phyloP scores from a whole-genome alignment of 2,329 filamentous ascomycete species.

The Diaporthe batatas region DNA sequence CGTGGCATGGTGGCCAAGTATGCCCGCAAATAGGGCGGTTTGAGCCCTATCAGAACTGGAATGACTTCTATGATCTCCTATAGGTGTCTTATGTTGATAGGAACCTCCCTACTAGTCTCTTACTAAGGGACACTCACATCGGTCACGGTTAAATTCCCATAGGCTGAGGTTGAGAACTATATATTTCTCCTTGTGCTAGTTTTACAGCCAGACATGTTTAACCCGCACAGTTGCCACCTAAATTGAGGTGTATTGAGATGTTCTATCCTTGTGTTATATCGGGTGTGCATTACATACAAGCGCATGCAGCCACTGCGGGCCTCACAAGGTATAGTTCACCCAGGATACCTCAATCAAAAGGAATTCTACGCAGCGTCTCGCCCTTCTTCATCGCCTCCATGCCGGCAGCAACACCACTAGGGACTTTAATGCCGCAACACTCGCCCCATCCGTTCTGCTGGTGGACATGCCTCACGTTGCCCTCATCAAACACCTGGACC shows the following conservation, averaged over 20 bases:
- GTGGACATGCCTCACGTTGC: conserved; percentile 79
- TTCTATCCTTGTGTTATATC: conserved; percentile 1
- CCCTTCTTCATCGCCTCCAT: conserved; percentile 86
- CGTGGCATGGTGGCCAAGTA: too few species aligned
- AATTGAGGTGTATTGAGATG: background rate
- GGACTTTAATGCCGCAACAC: conserved; percentile 98
- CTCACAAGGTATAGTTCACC: background rate
- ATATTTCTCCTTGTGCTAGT: too few species aligned
- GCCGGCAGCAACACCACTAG: conserved; percentile 91
- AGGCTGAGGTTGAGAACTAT: background rate
- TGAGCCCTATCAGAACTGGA: too few species aligned
- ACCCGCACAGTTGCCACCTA: background rate
- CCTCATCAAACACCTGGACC: conserved; percentile 72
- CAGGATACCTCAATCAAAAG: conserved; percentile 76
- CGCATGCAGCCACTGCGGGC: background rate
- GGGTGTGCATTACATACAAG: conserved; percentile 2
- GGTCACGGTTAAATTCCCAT: background rate
- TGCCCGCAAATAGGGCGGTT: too few species aligned
- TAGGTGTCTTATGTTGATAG: too few species aligned
- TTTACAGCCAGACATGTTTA: background rate
- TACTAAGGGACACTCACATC: background rate
- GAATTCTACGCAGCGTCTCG: conserved; percentile 77
- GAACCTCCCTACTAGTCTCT: too few species aligned
- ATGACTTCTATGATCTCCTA: too few species aligned
- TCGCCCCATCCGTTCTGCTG: conserved; percentile 86